These are phyloP conservation scores for Adansonia grandidieri DNA, from an alignment of 441 rosid genomes.

Conservation along the genomic window DNA sequence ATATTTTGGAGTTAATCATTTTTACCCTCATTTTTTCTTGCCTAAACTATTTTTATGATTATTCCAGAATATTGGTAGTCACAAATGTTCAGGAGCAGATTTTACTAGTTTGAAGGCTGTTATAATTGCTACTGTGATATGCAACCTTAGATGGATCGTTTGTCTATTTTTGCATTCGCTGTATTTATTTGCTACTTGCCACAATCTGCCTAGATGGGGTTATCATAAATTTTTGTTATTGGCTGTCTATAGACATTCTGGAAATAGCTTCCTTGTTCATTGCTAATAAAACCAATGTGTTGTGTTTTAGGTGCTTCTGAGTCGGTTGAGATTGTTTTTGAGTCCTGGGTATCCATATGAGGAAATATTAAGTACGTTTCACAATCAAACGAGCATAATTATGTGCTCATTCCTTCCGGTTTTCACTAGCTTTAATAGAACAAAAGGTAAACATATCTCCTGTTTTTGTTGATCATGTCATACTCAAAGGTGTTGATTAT, in stretches of 20 bases:
- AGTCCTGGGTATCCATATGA: slow-evolving; percentile 92
- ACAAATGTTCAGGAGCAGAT: neutral
- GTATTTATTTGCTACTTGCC: neutral
- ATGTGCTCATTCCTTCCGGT: slow-evolving; percentile 40
- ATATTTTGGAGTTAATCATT: neutral
- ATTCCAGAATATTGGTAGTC: neutral
- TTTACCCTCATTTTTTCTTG: neutral
- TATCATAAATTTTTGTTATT: neutral
- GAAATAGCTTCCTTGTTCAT: neutral
- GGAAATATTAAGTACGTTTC: slow-evolving; percentile 40
- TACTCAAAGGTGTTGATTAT: neutral
- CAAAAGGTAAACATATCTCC: slow-evolving; percentile 52
- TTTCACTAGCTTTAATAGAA: slow-evolving; percentile 71
- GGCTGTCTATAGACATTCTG: neutral
- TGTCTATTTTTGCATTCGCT: neutral
- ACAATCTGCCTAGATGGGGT: neutral
- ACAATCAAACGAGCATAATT: slow-evolving; percentile 3
- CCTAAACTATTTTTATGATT: neutral
- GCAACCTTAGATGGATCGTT: neutral
- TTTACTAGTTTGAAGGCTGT: neutral
- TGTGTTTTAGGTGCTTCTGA: slow-evolving; percentile 58
- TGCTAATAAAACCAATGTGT: slow-evolving; percentile 6
- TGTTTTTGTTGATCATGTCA: slow-evolving; percentile 17
- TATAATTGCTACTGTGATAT: neutral
- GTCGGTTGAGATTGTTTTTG: slow-evolving; percentile 78